These are phyloP conservation scores for Puccinia triticina DNA, from an alignment of 1,284 basidiomycete species.

Conservation along the genomic window DNA sequence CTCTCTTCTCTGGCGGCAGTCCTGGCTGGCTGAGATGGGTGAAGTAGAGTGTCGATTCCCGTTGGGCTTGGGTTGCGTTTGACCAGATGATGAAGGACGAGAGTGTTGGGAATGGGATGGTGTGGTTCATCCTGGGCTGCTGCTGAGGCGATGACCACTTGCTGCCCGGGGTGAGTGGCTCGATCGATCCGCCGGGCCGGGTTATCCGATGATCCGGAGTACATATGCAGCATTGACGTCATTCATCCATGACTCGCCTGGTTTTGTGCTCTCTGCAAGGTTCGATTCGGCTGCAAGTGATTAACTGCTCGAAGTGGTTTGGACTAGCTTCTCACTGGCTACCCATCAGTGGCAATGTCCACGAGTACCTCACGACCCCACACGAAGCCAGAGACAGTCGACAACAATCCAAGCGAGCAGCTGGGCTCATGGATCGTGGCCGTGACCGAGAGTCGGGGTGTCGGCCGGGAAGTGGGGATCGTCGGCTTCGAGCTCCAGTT, in stretches of 20 bases:
- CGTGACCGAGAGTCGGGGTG: slow-evolving; percentile 54
- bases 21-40: slow-evolving; percentile 9
- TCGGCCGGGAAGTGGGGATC: slow-evolving; percentile 55
- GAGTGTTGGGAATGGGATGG: background rate
- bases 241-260: background rate
- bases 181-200: too few species aligned
- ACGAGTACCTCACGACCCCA: background rate
- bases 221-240: too few species aligned
- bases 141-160: too few species aligned
- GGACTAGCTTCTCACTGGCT: background rate
- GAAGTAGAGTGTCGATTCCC: slow-evolving; percentile 30
- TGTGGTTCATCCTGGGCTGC: background rate
- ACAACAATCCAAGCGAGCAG: slow-evolving; percentile 19
- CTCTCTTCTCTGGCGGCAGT: slow-evolving; percentile 28
- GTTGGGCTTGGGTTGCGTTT: background rate
- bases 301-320: background rate
- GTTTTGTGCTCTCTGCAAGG: too few species aligned
- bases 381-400: slow-evolving; percentile 4
- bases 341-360: slow-evolving; percentile 8
- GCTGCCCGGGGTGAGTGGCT: too few species aligned
- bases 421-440: slow-evolving; percentile 53
- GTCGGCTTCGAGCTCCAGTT: slow-evolving; percentile 54
- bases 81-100: slow-evolving; percentile 13
- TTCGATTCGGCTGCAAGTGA: too few species aligned
- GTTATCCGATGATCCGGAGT: too few species aligned